Percentiles rank a stretch among this genome's conserved stretches.
phyloP scores from a whole-genome alignment of 139 green algal genomes.

The Zygnema circumcarinatum region DNA sequence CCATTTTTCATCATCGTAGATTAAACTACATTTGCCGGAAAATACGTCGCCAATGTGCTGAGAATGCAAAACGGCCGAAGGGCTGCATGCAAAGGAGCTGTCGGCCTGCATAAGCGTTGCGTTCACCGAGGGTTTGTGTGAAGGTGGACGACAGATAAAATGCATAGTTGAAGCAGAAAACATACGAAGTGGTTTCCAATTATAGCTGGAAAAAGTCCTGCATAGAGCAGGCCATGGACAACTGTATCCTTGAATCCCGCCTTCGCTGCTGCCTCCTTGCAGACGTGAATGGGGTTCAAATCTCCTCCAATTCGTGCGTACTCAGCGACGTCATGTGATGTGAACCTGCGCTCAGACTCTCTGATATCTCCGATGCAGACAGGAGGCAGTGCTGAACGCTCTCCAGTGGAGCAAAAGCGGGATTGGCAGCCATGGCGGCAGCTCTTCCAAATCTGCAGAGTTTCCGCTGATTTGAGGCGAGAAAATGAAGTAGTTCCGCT shows the following conservation, averaged over 20 bases:
- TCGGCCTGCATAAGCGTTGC: neutral
- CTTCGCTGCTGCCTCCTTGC: neutral
- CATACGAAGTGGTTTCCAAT: neutral
- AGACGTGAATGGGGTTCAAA: constrained; percentile 1
- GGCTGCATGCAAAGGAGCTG: neutral
- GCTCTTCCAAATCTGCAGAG: no score
- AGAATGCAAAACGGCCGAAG: constrained; percentile 2
- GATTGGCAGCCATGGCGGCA: no score
- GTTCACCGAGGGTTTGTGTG: neutral
- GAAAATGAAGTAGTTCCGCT: no score
- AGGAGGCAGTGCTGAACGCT: no score
- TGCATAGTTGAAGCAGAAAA: neutral
- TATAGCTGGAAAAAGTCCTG: neutral
- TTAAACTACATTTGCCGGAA: no score
- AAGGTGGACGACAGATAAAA: constrained; percentile 1
- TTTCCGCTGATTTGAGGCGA: no score
- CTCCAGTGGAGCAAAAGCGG: no score
- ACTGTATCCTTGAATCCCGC: neutral
- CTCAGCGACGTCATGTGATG: neutral
- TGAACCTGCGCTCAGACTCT: neutral
- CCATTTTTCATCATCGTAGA: no score
- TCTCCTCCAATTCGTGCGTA: neutral
- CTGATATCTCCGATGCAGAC: neutral
- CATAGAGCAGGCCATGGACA: constrained; percentile 4
- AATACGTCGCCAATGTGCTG: no score